Percentiles rank a stretch among this genome's conserved stretches.
Evolutionary conservation across 1,139 yeast species (phyloP).

Genomic region (Pichia inconspicua): DNA sequence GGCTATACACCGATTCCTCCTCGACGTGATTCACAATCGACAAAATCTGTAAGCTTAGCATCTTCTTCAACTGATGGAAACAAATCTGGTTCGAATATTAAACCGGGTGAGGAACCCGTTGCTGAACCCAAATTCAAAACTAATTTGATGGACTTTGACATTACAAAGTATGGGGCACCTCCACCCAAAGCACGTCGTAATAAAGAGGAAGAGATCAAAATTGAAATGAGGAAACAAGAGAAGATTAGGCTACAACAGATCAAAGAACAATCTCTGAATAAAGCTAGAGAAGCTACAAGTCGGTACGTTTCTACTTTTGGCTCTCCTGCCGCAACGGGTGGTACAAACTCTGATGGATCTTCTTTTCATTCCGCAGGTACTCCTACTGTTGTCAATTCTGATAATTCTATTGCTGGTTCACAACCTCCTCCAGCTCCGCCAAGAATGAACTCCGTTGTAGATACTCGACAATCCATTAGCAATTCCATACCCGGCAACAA

Average conservation of each 20-base stretch:
- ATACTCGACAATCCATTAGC: background rate
- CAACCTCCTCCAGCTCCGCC: background rate
- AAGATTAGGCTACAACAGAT: constrained; percentile 20
- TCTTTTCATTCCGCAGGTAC: constrained; percentile 16
- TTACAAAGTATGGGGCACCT: constrained; percentile 29
- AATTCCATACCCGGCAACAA: background rate
- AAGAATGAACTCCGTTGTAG: background rate
- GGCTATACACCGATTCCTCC: background rate
- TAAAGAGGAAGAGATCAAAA: constrained; percentile 18
- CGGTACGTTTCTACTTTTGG: background rate
- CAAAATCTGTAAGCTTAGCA: background rate
- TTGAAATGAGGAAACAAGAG: constrained; percentile 19
- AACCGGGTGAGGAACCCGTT: constrained; percentile 15
- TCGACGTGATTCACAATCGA: background rate
- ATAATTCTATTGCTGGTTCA: background rate
- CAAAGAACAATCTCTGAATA: constrained; percentile 22
- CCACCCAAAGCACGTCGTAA: constrained; percentile 27
- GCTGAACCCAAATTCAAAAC: constrained; percentile 25
- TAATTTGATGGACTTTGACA: constrained; percentile 27
- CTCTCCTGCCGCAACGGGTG: background rate
- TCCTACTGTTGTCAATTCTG: too few relatives aligned
- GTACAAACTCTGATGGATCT: background rate
- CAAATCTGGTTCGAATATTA: background rate
- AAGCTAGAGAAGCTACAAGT: constrained; percentile 16
- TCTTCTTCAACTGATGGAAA: background rate